Conservation (phyloP, 169 alveolate species). For the Plasmodium gonderi region DNA sequence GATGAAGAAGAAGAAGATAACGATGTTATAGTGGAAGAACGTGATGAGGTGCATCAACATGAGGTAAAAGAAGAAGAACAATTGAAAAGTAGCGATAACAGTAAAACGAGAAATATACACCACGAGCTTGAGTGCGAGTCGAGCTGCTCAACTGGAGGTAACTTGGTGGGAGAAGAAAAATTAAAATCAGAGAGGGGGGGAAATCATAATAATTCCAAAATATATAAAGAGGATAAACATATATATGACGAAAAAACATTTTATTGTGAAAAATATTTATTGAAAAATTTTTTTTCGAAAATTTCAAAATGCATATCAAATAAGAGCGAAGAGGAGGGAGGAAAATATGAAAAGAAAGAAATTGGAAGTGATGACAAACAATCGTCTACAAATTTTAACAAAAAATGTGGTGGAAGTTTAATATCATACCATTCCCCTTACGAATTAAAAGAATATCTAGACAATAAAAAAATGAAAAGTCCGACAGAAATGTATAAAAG, state of each 20-base stretch:
- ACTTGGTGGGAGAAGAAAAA: neutral
- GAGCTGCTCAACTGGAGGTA: too few relatives aligned
- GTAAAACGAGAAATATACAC: neutral
- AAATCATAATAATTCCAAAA: slow-evolving; percentile 2
- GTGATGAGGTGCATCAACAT: neutral
- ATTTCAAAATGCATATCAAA: slow-evolving; percentile 21
- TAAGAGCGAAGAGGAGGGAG: slow-evolving; percentile 1
- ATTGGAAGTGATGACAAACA: neutral
- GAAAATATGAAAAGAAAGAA: neutral
- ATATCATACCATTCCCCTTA: slow-evolving; percentile 7
- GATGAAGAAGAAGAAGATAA: neutral
- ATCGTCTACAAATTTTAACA: neutral
- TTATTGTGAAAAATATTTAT: slow-evolving; percentile 32
- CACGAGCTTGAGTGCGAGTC: neutral
- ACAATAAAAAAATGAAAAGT: neutral
- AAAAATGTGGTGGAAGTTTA: neutral
- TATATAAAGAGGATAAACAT: neutral
- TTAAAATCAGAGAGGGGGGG: neutral
- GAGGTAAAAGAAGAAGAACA: neutral
- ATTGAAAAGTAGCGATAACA: neutral
- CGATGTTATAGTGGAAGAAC: neutral
- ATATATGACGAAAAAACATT: slow-evolving; percentile 26
- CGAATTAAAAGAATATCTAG: slow-evolving; percentile 19
- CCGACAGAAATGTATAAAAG: neutral
- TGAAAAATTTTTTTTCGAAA: slow-evolving; percentile 51